Conservation (phyloP, 2,329 filamentous ascomycete genomes). For the Nemania sp. region DNA sequence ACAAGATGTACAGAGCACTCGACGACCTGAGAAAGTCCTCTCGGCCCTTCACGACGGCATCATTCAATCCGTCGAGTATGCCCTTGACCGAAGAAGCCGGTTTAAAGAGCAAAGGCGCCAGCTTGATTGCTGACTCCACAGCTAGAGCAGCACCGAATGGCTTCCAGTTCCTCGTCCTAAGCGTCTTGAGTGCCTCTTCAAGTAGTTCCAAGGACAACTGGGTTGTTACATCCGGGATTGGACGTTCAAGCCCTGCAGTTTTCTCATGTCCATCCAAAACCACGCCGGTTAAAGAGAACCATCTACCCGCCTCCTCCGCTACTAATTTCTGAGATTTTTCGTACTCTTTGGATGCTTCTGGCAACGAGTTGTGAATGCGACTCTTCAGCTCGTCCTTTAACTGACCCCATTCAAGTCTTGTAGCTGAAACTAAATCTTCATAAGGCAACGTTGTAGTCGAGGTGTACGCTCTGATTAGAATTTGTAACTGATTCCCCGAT, state of each 20-base stretch:
- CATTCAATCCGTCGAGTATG: slow-evolving; percentile 50
- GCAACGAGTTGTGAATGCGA: slow-evolving; percentile 73
- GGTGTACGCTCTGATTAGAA: slow-evolving; percentile 55
- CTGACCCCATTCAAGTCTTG: slow-evolving; percentile 64
- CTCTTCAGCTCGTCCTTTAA: slow-evolving; percentile 66
- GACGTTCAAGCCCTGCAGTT: slow-evolving; percentile 29
- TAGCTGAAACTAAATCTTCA: slow-evolving; percentile 50
- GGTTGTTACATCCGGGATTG: slow-evolving; percentile 39
- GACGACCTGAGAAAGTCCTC: slow-evolving; percentile 67
- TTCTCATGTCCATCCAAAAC: slow-evolving; percentile 46
- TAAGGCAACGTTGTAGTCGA: slow-evolving; percentile 49
- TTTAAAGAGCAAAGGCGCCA: slow-evolving; percentile 49
- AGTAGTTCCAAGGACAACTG: slow-evolving; percentile 43
- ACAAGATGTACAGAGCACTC: slow-evolving; percentile 68
- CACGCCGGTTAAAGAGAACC: slow-evolving; percentile 62
- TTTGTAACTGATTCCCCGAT: slow-evolving; percentile 40
- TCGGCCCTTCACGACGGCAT: slow-evolving; percentile 60
- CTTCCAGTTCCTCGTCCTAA: slow-evolving; percentile 59
- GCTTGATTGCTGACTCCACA: slow-evolving; percentile 47
- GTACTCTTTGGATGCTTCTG: slow-evolving; percentile 81
- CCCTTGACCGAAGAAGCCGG: slow-evolving; percentile 35
- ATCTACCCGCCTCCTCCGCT: slow-evolving; percentile 67
- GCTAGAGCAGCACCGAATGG: slow-evolving; percentile 59
- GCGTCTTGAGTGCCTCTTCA: slow-evolving; percentile 45
- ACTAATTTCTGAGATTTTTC: slow-evolving; percentile 72